Conservation (phyloP, 148 eudicot genomes). For the Rhododendron vialii region DNA sequence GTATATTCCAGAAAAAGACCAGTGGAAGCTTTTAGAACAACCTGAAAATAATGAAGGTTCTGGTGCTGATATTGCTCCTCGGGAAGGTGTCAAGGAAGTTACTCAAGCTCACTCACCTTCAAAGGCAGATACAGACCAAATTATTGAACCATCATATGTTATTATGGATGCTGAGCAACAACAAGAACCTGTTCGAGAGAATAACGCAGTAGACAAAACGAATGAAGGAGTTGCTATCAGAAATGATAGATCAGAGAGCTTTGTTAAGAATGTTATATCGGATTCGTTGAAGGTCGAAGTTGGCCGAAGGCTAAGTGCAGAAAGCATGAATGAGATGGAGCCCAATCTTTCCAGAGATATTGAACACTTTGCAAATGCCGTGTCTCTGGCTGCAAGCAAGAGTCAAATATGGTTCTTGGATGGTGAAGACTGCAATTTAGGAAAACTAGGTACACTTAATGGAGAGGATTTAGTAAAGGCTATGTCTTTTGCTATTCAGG, state of each 20-base stretch:
- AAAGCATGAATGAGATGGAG: constrained; percentile 49
- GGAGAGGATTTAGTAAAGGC: constrained; percentile 48
- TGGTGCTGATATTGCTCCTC: constrained; percentile 16
- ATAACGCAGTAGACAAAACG: constrained; percentile 9
- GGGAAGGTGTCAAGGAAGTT: constrained; percentile 15
- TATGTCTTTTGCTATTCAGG: constrained; percentile 51
- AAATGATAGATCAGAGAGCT: constrained; percentile 17
- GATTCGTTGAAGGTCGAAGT: constrained; percentile 67
- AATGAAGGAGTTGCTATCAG: constrained; percentile 18
- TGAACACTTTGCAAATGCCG: constrained; percentile 60
- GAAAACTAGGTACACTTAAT: constrained; percentile 32
- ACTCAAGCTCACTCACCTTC: constrained; percentile 14
- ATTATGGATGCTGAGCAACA: constrained; percentile 51
- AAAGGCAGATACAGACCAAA: constrained; percentile 22
- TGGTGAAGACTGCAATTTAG: constrained; percentile 17
- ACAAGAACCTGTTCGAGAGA: constrained; percentile 32
- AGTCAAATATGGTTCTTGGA: constrained; percentile 15
- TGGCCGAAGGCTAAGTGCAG: constrained; percentile 54
- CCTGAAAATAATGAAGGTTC: constrained; percentile 24
- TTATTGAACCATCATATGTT: constrained; percentile 74
- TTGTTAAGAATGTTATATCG: constrained; percentile 41
- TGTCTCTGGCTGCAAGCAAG: constrained; percentile 36
- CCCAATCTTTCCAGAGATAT: constrained; percentile 46
- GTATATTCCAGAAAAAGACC: constrained; percentile 71
- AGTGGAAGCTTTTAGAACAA: constrained; percentile 64